Evolutionary conservation across 805 yeast genomes (phyloP).

Genomic region (Ogataea henricii): DNA sequence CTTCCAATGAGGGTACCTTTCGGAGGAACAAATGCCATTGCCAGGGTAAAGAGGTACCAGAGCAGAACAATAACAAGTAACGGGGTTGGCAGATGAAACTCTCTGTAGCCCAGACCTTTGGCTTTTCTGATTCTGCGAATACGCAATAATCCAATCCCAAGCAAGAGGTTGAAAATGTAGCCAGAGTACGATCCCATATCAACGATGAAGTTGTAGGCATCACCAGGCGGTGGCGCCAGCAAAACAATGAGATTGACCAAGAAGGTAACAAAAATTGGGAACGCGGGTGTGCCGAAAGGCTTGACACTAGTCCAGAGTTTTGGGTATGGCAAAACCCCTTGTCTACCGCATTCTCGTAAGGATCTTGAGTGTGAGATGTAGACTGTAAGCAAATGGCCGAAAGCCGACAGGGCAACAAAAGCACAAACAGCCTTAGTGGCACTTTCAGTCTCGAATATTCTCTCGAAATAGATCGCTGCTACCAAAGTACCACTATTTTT

Average conservation of each 20-base stretch:
- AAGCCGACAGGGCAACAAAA: constrained; percentile 77
- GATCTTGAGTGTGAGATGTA: constrained; percentile 82
- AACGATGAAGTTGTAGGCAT: constrained; percentile 79
- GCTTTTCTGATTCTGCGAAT: constrained; percentile 39
- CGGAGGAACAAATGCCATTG: constrained; percentile 46
- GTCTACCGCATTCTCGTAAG: constrained; percentile 79
- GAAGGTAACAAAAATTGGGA: constrained; percentile 78
- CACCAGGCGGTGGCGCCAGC: constrained; percentile 84
- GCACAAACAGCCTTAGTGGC: constrained; percentile 73
- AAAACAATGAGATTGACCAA: constrained; percentile 71
- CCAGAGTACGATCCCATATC: constrained; percentile 81
- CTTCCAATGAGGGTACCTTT: constrained; percentile 41
- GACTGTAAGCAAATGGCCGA: constrained; percentile 81
- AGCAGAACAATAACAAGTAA: constrained; percentile 36
- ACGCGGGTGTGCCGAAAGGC: constrained; percentile 74
- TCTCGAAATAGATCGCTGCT: constrained; percentile 74
- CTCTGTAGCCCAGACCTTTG: constrained; percentile 37
- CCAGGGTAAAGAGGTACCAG: constrained; percentile 41
- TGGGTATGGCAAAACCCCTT: constrained; percentile 77
- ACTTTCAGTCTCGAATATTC: constrained; percentile 60
- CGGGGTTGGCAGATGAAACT: constrained; percentile 39
- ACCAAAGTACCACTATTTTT: constrained; percentile 64
- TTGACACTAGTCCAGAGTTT: constrained; percentile 66
- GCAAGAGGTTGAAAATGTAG: constrained; percentile 69
- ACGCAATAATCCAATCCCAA: constrained; percentile 61